phyloP scores from a whole-genome alignment of 805 yeast species.

The Starmerella tilneyi region DNA sequence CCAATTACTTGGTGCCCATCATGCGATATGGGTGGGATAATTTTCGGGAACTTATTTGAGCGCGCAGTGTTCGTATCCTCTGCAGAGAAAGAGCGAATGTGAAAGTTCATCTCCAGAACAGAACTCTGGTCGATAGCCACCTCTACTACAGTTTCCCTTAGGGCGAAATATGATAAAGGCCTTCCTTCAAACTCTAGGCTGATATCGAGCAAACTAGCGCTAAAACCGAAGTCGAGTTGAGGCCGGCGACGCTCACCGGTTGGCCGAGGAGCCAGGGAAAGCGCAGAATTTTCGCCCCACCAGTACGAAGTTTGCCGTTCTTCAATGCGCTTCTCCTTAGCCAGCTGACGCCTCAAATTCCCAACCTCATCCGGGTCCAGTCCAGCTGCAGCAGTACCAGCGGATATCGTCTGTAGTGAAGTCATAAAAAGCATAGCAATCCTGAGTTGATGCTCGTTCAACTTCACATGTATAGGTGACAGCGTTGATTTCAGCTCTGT shows the following conservation, averaged over 20 bases:
- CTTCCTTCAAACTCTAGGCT: constrained; percentile 14
- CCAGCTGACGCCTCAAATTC: constrained; percentile 18
- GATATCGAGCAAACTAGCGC: constrained; percentile 20
- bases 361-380: constrained; percentile 35
- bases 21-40: constrained; percentile 60
- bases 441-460: constrained; percentile 64
- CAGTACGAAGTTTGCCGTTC: constrained; percentile 19
- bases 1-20: constrained; percentile 65
- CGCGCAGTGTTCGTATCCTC: constrained; percentile 46
- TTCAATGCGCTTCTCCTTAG: constrained; percentile 22
- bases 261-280: constrained; percentile 7
- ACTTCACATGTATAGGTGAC: constrained; percentile 49
- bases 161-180: constrained; percentile 46
- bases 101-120: constrained; percentile 49
- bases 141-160: constrained; percentile 47
- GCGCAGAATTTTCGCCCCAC: constrained; percentile 23
- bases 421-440: constrained; percentile 47
- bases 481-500: constrained; percentile 46
- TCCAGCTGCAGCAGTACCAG: constrained; percentile 40
- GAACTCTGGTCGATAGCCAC: constrained; percentile 46
- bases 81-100: constrained; percentile 62
- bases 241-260: constrained; percentile 3
- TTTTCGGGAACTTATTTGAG: constrained; percentile 59
- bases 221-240: constrained; percentile 17
- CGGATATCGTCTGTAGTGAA: constrained; percentile 47